These are phyloP conservation scores for Austroboletus eburneus DNA, from an alignment of 768 basidiomycete species.

Conservation along the genomic window DNA sequence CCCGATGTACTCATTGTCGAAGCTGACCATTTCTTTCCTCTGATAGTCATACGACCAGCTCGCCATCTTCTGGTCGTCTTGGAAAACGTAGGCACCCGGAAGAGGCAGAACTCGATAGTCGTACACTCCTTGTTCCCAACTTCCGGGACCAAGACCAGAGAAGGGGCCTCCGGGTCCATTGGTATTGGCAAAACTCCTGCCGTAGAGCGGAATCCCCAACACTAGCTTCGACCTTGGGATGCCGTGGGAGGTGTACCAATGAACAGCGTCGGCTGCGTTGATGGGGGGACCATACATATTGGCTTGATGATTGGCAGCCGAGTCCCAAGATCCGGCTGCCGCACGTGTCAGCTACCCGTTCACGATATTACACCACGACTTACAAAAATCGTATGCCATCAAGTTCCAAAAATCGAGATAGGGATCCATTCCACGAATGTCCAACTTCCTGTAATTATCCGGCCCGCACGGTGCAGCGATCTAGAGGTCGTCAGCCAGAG, in stretches of 20 bases:
- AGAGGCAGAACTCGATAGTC: constrained; percentile 90
- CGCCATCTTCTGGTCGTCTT: constrained; percentile 65
- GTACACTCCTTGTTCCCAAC: constrained; percentile 89
- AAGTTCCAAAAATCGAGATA: constrained; percentile 96
- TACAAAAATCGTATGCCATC: constrained; percentile 90
- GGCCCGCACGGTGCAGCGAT: constrained; percentile 93
- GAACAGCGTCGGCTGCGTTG: constrained; percentile 58
- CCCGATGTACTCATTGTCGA: constrained; percentile 67
- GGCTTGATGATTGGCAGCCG: constrained; percentile 76
- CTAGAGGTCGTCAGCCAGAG: constrained; percentile 34
- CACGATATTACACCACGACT: constrained; percentile 20
- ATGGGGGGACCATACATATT: constrained; percentile 69
- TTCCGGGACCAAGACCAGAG: constrained; percentile 79
- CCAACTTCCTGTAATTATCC: constrained; percentile 76
- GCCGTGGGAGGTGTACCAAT: constrained; percentile 68
- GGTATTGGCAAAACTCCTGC: constrained; percentile 85
- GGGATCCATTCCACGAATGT: constrained; percentile 79
- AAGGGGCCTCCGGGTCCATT: constrained; percentile 77
- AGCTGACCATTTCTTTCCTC: constrained; percentile 79
- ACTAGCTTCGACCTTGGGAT: constrained; percentile 78
- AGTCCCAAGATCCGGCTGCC: constrained; percentile 75
- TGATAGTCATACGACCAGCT: constrained; percentile 81
- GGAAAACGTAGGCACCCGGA: constrained; percentile 59
- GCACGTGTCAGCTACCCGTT: constrained; percentile 8
- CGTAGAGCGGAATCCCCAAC: constrained; percentile 90